phyloP scores from a whole-genome alignment of 2,329 filamentous ascomycete species.

The Parasarocladium wereldwijsianum region DNA sequence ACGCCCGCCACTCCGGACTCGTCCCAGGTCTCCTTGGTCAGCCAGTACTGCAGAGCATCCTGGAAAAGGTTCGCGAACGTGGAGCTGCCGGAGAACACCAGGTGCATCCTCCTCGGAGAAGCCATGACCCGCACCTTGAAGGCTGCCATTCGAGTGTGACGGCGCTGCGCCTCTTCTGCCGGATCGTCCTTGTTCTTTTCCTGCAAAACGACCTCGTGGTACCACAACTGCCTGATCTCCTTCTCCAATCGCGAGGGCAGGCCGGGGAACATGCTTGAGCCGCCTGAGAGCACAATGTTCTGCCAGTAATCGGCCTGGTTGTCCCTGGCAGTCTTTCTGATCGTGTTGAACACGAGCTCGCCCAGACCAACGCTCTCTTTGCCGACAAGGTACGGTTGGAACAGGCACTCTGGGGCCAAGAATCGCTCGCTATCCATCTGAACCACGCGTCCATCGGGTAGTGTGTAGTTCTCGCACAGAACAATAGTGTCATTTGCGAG shows the following conservation, averaged over 20 bases:
- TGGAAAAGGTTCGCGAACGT: slow-evolving; percentile 98
- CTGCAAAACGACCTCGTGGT: slow-evolving; percentile 70
- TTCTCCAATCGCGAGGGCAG: slow-evolving; percentile 91
- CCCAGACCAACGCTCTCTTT: slow-evolving; percentile 94
- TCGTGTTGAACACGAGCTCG: slow-evolving; percentile 97
- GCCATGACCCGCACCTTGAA: slow-evolving; percentile 99
- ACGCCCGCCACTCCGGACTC: slow-evolving; percentile 76
- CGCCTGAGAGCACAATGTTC: slow-evolving; percentile 90
- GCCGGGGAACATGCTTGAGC: slow-evolving; percentile 98
- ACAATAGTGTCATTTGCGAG: slow-evolving; percentile 96
- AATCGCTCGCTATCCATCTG: slow-evolving; percentile 94
- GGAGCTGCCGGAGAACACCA: slow-evolving; percentile 97
- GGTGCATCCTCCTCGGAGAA: slow-evolving; percentile 86
- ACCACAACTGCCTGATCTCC: slow-evolving; percentile 96
- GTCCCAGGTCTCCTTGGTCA: slow-evolving; percentile 91
- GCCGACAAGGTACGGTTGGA: slow-evolving; percentile 96
- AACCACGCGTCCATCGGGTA: slow-evolving; percentile 92
- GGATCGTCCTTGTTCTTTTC: slow-evolving; percentile 95
- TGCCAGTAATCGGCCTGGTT: slow-evolving; percentile 90
- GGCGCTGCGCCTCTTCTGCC: too few species aligned
- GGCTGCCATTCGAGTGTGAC: too few species aligned
- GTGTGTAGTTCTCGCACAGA: slow-evolving; percentile 90
- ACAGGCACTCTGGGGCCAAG: slow-evolving; percentile 93
- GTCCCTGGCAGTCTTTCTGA: slow-evolving; percentile 89
- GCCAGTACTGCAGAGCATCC: slow-evolving; percentile 98